Evolutionary conservation across 2,329 filamentous ascomycete species (phyloP).

Genomic region (Hypomyces rosellus): DNA sequence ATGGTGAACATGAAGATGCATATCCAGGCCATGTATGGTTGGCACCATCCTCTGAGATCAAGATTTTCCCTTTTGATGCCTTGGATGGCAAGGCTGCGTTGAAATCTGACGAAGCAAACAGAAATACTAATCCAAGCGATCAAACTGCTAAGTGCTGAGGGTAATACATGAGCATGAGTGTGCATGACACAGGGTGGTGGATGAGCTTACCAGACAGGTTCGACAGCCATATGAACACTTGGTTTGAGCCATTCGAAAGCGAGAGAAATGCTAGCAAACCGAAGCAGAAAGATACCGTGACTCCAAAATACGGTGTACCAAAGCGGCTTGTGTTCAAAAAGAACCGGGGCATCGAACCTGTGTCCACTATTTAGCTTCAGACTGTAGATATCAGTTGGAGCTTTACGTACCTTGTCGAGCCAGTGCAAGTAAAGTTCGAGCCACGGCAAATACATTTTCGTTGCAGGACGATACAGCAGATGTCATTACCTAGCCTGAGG

Average conservation of each 20-base stretch:
- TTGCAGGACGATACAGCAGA: conserved; percentile 51
- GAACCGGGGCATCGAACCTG: conserved; percentile 39
- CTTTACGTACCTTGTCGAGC: conserved; percentile 36
- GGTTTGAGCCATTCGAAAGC: conserved; percentile 34
- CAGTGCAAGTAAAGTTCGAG: conserved; percentile 46
- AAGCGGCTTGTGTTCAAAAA: conserved; percentile 44
- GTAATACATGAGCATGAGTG: background rate
- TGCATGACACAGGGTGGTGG: background rate
- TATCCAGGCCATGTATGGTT: conserved; percentile 36
- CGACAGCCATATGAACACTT: conserved; percentile 51
- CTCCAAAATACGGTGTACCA: conserved; percentile 45
- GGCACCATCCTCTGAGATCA: conserved; percentile 21
- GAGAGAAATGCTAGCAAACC: conserved; percentile 43
- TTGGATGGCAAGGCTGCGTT: conserved; percentile 33
- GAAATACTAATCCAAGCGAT: conserved; percentile 28
- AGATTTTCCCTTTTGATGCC: conserved; percentile 27
- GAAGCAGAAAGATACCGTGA: conserved; percentile 36
- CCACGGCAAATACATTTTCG: conserved; percentile 46
- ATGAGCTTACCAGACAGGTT: conserved; percentile 42
- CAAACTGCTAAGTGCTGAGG: conserved; percentile 16
- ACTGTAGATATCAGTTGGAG: background rate
- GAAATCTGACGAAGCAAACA: conserved; percentile 25
- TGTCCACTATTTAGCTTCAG: background rate
- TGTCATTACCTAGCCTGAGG: conserved; percentile 29
- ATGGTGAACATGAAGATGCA: conserved; percentile 36